Base-by-base conservation (phyloP, 441 rosid genomes). In the Sinapis alba region DNA sequence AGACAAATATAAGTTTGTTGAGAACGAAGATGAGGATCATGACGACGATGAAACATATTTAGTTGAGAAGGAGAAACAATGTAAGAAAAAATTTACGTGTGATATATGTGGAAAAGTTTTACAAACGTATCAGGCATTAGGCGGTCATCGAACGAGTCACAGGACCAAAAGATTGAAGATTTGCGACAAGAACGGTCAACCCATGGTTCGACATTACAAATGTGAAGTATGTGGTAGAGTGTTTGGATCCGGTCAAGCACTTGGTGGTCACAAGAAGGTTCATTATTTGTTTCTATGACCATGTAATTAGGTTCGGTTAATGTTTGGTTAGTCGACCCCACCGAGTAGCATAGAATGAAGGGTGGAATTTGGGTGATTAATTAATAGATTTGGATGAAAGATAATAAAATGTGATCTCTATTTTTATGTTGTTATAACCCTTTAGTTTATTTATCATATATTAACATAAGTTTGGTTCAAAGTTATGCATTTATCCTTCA, bases 241-340 rank as follows among this genome's bases (percentile, higher is more conserved):
- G 65, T 78, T 78, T 51, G 13, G 13, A 10, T 78, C 81, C 20
- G 81, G 77, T 60, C 81, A 78, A 41, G 81, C 81, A 20, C 81
- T 78, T 60, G 81, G 81, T 38, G 81, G 81, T 51, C 77, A 78
- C 41, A 78, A 43, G 34, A 78, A 78, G 54, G 16, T 62, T 67
- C 81, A 78, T n/a, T 66, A 50, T 15, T 0, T 8, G 65, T 72
- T 50, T 68, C 77, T 78, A 3, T 10, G 53, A 62, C 73, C 64
- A 26, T 8, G 23, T 58, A 32, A 50, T 9, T 28, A 19, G 34
- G 61, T 51, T 43, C 1, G 41, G 58, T 20, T 28, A 6, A 38
- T 30, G 47, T 16, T 66, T 27, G 59, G 11, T 18, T 18, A 5
- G 36, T 28, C 57, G 11, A 45, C n/a, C 26, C 43, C 74, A n/a